Conservation (phyloP, 1,284 basidiomycete genomes). For the Sporisorium exsertum region DNA sequence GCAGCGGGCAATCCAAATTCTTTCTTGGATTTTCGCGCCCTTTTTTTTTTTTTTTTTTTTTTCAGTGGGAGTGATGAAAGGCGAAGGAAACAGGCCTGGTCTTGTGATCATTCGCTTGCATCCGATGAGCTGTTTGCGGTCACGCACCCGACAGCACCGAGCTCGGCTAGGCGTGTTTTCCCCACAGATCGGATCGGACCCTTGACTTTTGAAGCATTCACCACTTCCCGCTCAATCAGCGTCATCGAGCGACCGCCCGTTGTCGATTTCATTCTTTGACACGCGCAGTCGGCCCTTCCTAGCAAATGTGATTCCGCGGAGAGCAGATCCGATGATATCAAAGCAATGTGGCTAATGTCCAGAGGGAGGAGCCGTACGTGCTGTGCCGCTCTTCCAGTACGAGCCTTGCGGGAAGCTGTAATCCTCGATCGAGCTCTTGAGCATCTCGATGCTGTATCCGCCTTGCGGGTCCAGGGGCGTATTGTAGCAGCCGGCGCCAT, state of each 20-base stretch:
- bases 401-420: constrained; percentile 70
- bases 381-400: constrained; percentile 69
- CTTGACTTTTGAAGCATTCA: background rate
- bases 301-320: background rate
- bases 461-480: constrained; percentile 74
- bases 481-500: constrained; percentile 85
- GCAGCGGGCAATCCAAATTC: background rate
- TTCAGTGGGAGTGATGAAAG: background rate
- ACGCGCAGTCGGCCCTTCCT: background rate
- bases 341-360: constrained; percentile 33
- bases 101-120: constrained; percentile 2
- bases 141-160: background rate
- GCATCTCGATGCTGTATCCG: constrained; percentile 72
- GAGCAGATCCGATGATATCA: background rate
- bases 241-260: constrained; percentile 1
- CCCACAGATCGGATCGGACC: constrained; percentile 19
- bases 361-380: constrained; percentile 46
- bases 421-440: constrained; percentile 70
- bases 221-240: background rate
- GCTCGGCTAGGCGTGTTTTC: constrained; percentile 1
- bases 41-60: background rate
- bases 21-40: background rate
- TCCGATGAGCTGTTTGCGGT: background rate
- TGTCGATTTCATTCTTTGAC: background rate
- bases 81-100: background rate